phyloP scores from a whole-genome alignment of 2,329 filamentous ascomycete genomes.

The Cladobotryum mycophilum region DNA sequence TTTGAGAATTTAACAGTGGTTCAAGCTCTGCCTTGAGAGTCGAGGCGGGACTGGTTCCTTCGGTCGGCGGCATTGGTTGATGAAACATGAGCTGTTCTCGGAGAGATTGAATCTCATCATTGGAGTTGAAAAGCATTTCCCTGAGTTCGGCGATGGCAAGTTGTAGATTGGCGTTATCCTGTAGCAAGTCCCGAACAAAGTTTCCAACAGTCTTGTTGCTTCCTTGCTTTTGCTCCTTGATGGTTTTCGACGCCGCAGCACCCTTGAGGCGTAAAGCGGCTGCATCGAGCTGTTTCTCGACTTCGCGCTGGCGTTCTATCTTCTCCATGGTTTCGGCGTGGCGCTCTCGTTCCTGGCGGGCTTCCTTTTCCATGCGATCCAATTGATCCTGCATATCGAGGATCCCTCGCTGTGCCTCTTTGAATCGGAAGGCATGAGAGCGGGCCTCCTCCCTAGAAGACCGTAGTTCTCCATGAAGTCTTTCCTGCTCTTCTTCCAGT shows the following conservation, averaged over 20 bases:
- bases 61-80: slow-evolving; percentile 54
- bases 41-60: slow-evolving; percentile 35
- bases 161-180: slow-evolving; percentile 92
- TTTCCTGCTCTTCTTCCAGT: slow-evolving; percentile 75
- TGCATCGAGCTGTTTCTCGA: slow-evolving; percentile 75
- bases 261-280: slow-evolving; percentile 77
- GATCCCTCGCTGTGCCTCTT: slow-evolving; percentile 74
- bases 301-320: slow-evolving; percentile 75
- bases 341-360: slow-evolving; percentile 69
- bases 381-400: slow-evolving; percentile 78
- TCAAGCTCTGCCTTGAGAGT: slow-evolving; percentile 69
- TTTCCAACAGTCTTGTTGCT: slow-evolving; percentile 75
- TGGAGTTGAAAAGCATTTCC: slow-evolving; percentile 84
- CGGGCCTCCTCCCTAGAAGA: slow-evolving; percentile 68
- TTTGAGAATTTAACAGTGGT: slow-evolving; percentile 32
- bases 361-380: slow-evolving; percentile 80
- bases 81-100: slow-evolving; percentile 76
- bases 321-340: slow-evolving; percentile 75
- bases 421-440: slow-evolving; percentile 76
- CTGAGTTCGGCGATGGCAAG: slow-evolving; percentile 84
- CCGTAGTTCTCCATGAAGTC: slow-evolving; percentile 61
- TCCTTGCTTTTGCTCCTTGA: slow-evolving; percentile 50
- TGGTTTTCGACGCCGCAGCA: slow-evolving; percentile 64
- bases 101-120: slow-evolving; percentile 85
- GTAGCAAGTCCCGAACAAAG: slow-evolving; percentile 90